Evolutionary conservation across 1,284 basidiomycete genomes (phyloP), one percentile per base, ranked within the genome.

Genomic region (Microbotryum lychnidis-dioicae): DNA sequence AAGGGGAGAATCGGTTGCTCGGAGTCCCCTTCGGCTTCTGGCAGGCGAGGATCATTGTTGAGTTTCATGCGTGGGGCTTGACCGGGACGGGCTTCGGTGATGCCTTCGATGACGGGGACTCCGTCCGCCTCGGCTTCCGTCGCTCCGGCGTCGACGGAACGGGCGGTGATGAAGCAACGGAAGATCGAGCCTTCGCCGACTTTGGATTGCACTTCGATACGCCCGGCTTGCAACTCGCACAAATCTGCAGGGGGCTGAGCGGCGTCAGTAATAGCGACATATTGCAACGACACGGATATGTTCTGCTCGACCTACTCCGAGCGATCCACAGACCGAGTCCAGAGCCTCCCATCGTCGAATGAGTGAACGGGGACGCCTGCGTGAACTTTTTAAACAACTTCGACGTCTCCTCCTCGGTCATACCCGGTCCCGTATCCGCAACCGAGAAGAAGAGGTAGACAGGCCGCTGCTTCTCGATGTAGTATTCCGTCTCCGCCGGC

Each of bases 381-480:
- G 50, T 60, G 51, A 58, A 61, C 42, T 61, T 63, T 37, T 60
- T 56, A n/a, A 66, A 66, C 14, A 66, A 9, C 25, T 56, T 49
- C 3, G 52, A 33, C 3, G 57, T 57, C 52, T 66, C 65, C 45
- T 66, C 65, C 25, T 57, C 33, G 6, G 62, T 57, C 63, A 66
- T 66, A n/a, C 65, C 65, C 2, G 60, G 65, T 7, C 65, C 65
- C 3, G 62, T 66, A 31, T 66, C 65, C 45, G 44, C 65, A 42
- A 64, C 60, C 2, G 46, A 51, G 56, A 67, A 67, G n/a, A n/a
- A 67, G 9, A 64, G 33, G 50, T 67, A 66, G 1, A 66, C 50
- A 6, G 65, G 65, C 23, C 46, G 49, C 37, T 46, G 50, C 46
- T 56, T 23, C 16, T 62, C 58, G 29, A 67, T 64, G 10, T 58